These are phyloP conservation scores for Perilla frutescens DNA, from an alignment of 257 asterid genomes.

Conservation along the genomic window DNA sequence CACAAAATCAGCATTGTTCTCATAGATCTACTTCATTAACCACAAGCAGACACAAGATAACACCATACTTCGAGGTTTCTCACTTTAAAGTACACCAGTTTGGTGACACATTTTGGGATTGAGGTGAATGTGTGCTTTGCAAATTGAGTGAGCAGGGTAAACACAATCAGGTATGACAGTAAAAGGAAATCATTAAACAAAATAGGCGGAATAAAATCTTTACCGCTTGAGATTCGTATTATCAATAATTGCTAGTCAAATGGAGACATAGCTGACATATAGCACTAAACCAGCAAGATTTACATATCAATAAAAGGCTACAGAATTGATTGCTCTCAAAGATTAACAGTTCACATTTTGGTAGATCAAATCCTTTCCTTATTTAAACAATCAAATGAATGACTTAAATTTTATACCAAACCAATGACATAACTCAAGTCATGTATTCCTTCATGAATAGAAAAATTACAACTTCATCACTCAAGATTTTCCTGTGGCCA, in stretches of 20 bases:
- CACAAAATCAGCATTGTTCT: background rate
- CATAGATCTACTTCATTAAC: background rate
- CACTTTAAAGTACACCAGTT: constrained; percentile 1
- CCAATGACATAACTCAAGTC: background rate
- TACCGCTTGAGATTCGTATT: background rate
- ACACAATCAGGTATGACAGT: background rate
- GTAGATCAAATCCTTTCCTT: constrained; percentile 19
- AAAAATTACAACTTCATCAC: background rate
- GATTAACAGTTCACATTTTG: constrained; percentile 18
- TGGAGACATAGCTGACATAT: background rate
- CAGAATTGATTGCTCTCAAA: constrained; percentile 18
- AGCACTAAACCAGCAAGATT: background rate
- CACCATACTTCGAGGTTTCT: background rate
- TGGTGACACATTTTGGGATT: background rate
- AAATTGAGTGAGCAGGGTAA: background rate
- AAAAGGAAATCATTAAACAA: background rate
- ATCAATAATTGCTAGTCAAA: background rate
- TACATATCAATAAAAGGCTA: constrained; percentile 18
- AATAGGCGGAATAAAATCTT: constrained; percentile 5
- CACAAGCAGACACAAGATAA: constrained; percentile 1
- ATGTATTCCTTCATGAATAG: constrained; percentile 8
- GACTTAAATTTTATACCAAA: constrained; percentile 7
- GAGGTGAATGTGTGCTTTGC: background rate
- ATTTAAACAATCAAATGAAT: background rate
- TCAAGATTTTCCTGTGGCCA: background rate